Conservation (phyloP, 2,329 filamentous ascomycete genomes). For the Pseudopyrenochaeta lycopersici region DNA sequence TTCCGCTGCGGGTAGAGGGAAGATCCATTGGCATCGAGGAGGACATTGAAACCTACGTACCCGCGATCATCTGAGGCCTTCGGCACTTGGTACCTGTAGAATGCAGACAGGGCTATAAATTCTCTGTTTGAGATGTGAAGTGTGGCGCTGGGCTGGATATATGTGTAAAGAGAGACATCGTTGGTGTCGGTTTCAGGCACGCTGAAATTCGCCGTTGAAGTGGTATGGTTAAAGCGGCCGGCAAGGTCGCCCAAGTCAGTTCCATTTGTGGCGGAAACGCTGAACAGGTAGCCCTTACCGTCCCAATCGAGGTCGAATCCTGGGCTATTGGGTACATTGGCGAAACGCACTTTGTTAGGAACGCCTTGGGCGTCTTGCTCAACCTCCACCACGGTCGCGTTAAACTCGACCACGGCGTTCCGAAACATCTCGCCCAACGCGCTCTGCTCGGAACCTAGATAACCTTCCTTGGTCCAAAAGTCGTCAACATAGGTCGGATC, state of each 20-base stretch:
- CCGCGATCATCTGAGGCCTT: not conserved
- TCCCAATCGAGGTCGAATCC: not conserved
- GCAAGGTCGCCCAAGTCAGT: not conserved
- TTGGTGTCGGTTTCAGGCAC: not conserved
- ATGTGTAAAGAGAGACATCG: not conserved
- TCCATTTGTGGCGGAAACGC: not conserved
- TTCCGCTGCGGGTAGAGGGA: not conserved
- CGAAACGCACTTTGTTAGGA: not conserved
- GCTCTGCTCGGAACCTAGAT: constrained; percentile 6
- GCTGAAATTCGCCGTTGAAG: not conserved
- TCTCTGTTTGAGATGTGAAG: not conserved
- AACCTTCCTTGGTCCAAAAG: constrained; percentile 11
- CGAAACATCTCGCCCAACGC: not conserved
- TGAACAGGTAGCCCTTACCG: not conserved
- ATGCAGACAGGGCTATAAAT: not conserved
- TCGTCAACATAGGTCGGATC: constrained; percentile 9
- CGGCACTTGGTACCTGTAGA: not conserved
- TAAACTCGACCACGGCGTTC: constrained; percentile 2
- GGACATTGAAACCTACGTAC: not conserved
- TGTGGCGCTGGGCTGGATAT: not conserved
- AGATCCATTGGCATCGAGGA: not conserved
- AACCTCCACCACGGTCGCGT: constrained; percentile 2
- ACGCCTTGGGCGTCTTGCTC: not conserved
- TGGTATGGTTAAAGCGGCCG: not conserved
- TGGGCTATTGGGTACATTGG: not conserved